phyloP scores from a whole-genome alignment of 1,284 basidiomycete species.

The Ceratobasidium papillatum region DNA sequence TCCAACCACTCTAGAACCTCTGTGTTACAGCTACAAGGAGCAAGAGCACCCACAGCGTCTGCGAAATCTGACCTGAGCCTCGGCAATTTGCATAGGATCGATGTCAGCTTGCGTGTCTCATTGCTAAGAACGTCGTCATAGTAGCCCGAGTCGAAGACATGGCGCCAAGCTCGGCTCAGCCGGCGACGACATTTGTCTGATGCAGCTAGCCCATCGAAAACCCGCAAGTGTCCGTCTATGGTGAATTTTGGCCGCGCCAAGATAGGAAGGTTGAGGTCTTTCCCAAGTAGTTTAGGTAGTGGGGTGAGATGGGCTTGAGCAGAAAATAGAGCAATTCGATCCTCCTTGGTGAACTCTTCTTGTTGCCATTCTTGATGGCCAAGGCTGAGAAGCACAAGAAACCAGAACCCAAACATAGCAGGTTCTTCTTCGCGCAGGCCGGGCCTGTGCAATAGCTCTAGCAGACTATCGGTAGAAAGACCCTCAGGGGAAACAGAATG shows the following conservation, averaged over 20 bases:
- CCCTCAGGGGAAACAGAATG: neutral
- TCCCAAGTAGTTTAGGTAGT: neutral
- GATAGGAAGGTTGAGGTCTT: neutral
- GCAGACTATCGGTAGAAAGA: neutral
- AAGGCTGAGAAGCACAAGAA: neutral
- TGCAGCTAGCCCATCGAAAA: neutral
- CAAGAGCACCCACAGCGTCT: too few relatives aligned
- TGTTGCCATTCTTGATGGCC: neutral
- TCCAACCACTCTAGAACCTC: too few relatives aligned
- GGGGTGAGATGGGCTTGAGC: slow-evolving; percentile 14
- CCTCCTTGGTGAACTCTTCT: neutral
- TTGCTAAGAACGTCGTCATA: neutral
- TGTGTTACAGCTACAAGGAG: too few relatives aligned
- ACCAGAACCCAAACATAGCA: slow-evolving; percentile 1
- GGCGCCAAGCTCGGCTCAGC: neutral
- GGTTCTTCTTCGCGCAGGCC: neutral
- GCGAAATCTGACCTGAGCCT: too few relatives aligned
- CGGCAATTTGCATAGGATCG: neutral
- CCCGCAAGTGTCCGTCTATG: neutral
- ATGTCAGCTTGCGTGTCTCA: neutral
- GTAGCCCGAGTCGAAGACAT: neutral
- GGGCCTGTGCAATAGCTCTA: neutral
- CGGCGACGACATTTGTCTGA: neutral
- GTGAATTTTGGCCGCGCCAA: neutral
- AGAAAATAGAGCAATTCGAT: slow-evolving; percentile 17